Base-by-base conservation (phyloP, 495 filamentous ascomycete species). In the Recurvomyces mirabilis region DNA sequence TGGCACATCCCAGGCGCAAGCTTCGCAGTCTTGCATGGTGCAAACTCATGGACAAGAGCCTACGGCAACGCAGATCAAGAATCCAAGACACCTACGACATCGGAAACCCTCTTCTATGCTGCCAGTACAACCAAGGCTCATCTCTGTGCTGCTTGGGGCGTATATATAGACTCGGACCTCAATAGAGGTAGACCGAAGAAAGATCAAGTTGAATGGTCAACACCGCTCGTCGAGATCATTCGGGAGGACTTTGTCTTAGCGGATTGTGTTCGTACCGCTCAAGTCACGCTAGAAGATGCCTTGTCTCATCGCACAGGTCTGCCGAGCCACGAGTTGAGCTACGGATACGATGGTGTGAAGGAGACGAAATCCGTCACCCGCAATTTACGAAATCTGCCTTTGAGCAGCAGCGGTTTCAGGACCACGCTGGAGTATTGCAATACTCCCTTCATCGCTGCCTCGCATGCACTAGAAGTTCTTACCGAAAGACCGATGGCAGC, bases 191-290 rank as follows among this genome's bases (percentile, higher is more conserved):
- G 40, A 17, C 33, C 36, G 15, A 40, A 31, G 24, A 6, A 24
- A 21, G 21, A 4, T n/a, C 34, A 40, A 9, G 24, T 47, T n/a
- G 4, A 2, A 7, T 78, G 69, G 60, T 56, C 63, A 4, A 75
- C 73, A 1, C 67, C 69, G 5, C 51, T 79, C 18, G 47, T 63
- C 14, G 51, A 62, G 10, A 41, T 78, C 5, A 67, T 80, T 28
- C 64, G 59, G 2, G 68, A 67, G 1, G 72, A 77, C 49, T 79
- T 80, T 40, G 64, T 70, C 29, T 58, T 79, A 12, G 51, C 60
- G 0, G 60, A 68, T 19, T 59, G 59, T 3, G 69, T 65, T 47
- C 54, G 60, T 0, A 73, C 71, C 9, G 42, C 41, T 0, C 54
- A 46, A 18, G 41, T 41, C 28, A 54, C 47, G 24, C 29, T 54